Percentiles rank a stretch among this genome's conserved stretches.
phyloP scores from a whole-genome alignment of 2,329 filamentous ascomycete species.

The Fusarium coffeatum region DNA sequence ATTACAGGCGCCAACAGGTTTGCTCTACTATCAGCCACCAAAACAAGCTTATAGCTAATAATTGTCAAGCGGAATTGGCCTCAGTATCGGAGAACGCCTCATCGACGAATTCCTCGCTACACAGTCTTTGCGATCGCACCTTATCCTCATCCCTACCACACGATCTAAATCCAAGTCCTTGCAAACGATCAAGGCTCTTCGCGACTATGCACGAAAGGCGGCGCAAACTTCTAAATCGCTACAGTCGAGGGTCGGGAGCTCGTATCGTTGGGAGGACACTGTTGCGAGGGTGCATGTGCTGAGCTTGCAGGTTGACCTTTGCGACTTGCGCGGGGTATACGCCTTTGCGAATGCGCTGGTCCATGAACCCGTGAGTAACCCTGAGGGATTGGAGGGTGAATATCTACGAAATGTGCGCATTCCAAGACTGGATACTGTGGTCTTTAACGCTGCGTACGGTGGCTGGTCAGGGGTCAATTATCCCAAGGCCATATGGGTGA shows the following conservation, averaged over 20 bases:
- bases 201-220: slow-evolving; percentile 66
- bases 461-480: slow-evolving; percentile 87
- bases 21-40: background rate
- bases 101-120: slow-evolving; percentile 88
- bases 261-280: slow-evolving; percentile 53
- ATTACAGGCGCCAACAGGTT: slow-evolving; percentile 92
- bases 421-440: slow-evolving; percentile 79
- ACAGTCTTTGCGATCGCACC: slow-evolving; percentile 72
- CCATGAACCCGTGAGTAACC: slow-evolving; percentile 59
- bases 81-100: slow-evolving; percentile 83
- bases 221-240: slow-evolving; percentile 54
- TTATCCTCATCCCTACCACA: slow-evolving; percentile 87
- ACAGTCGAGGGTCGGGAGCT: slow-evolving; percentile 52
- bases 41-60: slow-evolving; percentile 13
- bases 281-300: slow-evolving; percentile 68
- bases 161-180: slow-evolving; percentile 79
- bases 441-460: slow-evolving; percentile 90
- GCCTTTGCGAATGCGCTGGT: slow-evolving; percentile 61
- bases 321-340: slow-evolving; percentile 65
- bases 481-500: slow-evolving; percentile 63
- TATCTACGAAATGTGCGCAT: slow-evolving; percentile 61
- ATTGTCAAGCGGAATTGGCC: slow-evolving; percentile 79
- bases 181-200: slow-evolving; percentile 74
- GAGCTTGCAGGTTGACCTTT: slow-evolving; percentile 69
- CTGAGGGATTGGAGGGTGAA: slow-evolving; percentile 53